These are phyloP conservation scores for Ceratocystis variospora DNA, from an alignment of 2,329 filamentous ascomycete genomes.

Conservation along the genomic window DNA sequence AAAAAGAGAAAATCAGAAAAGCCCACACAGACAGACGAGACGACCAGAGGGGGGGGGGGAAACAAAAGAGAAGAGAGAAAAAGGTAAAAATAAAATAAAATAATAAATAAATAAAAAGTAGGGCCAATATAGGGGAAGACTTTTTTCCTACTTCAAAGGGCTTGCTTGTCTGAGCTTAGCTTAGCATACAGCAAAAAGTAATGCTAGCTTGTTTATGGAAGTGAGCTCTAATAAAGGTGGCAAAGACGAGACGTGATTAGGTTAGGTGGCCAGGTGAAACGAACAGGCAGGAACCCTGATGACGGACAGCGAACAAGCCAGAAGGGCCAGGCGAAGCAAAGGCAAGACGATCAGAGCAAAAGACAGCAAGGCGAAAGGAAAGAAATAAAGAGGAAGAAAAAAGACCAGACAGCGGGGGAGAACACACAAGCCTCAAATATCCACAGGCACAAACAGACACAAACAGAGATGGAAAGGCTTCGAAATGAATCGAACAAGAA, in stretches of 20 bases:
- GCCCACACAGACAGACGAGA: background rate
- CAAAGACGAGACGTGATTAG: background rate
- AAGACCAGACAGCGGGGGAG: background rate
- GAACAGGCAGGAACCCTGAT: background rate
- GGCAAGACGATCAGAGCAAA: background rate
- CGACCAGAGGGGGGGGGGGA: background rate
- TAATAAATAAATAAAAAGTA: background rate
- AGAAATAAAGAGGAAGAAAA: background rate
- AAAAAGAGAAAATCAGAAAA: conserved; percentile 11
- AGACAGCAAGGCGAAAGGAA: background rate
- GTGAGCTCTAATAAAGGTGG: conserved; percentile 8
- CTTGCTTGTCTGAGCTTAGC: conserved; percentile 3
- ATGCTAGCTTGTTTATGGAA: conserved; percentile 3
- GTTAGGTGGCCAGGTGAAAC: conserved; percentile 4
- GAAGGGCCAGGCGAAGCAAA: background rate
- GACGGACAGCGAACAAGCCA: background rate
- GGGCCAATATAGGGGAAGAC: conserved; percentile 3
- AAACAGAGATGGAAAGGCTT: background rate
- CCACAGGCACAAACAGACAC: background rate
- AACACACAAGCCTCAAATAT: background rate
- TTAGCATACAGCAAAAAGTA: conserved; percentile 3
- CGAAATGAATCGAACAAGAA: background rate
- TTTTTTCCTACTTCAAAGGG: background rate
- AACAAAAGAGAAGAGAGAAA: background rate
- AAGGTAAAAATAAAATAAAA: background rate